Evolutionary conservation across 805 yeast genomes (phyloP).

Genomic region (Zygosaccharomyces bailii): DNA sequence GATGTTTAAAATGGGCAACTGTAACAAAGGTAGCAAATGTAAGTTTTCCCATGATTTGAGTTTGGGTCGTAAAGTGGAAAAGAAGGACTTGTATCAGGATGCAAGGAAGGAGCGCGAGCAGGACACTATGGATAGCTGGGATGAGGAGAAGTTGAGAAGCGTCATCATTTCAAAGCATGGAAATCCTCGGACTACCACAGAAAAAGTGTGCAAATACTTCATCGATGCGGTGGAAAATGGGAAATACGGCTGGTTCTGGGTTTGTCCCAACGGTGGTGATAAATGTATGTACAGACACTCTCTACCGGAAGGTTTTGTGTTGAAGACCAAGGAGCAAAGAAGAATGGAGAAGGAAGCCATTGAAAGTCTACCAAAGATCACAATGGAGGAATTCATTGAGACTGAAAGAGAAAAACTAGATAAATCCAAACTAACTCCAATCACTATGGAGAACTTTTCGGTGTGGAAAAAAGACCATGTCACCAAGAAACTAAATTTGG

Average conservation of each 20-base stretch:
- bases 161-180: slow-evolving; percentile 93
- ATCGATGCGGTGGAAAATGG: slow-evolving; percentile 97
- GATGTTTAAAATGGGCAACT: slow-evolving; percentile 78
- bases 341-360: slow-evolving; percentile 80
- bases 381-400: slow-evolving; percentile 93
- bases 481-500: slow-evolving; percentile 49
- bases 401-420: slow-evolving; percentile 86
- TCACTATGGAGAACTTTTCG: slow-evolving; percentile 73
- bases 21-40: slow-evolving; percentile 80
- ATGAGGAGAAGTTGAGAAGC: slow-evolving; percentile 85
- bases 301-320: slow-evolving; percentile 92
- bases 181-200: slow-evolving; percentile 89
- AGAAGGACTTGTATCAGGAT: slow-evolving; percentile 91
- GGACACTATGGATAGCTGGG: slow-evolving; percentile 96
- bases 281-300: slow-evolving; percentile 94
- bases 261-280: slow-evolving; percentile 90
- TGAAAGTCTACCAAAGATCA: slow-evolving; percentile 82
- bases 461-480: slow-evolving; percentile 77
- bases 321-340: slow-evolving; percentile 96
- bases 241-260: slow-evolving; percentile 99
- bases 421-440: slow-evolving; percentile 70
- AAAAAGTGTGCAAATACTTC: slow-evolving; percentile 87
- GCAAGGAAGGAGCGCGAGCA: slow-evolving; percentile 63
- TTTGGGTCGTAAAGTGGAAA: slow-evolving; percentile 81
- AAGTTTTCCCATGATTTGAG: slow-evolving; percentile 88